These are phyloP conservation scores for Tuber magnatum DNA, from an alignment of 495 filamentous ascomycete species.

Conservation along the genomic window DNA sequence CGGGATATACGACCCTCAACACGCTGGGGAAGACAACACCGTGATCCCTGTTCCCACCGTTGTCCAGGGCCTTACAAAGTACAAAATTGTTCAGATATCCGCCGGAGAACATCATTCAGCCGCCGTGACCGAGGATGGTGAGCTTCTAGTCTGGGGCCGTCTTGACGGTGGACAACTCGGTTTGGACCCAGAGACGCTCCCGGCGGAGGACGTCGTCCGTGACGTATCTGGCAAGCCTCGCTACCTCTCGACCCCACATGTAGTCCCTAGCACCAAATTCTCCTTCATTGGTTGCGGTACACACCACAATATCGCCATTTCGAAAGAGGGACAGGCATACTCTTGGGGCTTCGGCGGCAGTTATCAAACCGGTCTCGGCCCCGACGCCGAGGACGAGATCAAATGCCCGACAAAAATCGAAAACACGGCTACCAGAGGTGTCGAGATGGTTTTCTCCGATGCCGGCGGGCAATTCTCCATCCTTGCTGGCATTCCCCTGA, in stretches of 20 bases:
- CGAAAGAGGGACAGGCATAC: conserved; percentile 53
- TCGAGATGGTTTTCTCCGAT: conserved; percentile 54
- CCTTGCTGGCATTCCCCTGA: conserved; percentile 44
- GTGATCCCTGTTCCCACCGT: conserved; percentile 53
- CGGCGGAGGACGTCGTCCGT: conserved; percentile 52
- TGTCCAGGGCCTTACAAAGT: conserved; percentile 53
- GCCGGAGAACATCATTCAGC: conserved; percentile 65
- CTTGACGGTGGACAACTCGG: conserved; percentile 59
- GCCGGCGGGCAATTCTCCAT: conserved; percentile 63
- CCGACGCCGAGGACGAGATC: conserved; percentile 49
- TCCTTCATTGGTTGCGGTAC: conserved; percentile 46
- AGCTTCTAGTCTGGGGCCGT: conserved; percentile 63
- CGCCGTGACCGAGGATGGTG: conserved; percentile 54
- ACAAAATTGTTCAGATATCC: conserved; percentile 51
- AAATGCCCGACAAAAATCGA: conserved; percentile 55
- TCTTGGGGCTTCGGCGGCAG: conserved; percentile 63
- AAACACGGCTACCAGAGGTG: conserved; percentile 54
- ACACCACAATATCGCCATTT: conserved; percentile 57
- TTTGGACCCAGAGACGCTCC: conserved; percentile 48
- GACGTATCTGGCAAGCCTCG: conserved; percentile 44
- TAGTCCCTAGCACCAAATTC: conserved; percentile 41
- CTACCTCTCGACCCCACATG: conserved; percentile 32
- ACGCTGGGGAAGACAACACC: conserved; percentile 57
- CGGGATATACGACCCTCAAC: conserved; percentile 54
- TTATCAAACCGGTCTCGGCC: conserved; percentile 62